Conservation (phyloP, 179 eudicot genomes). For the Silene noctiflora region DNA sequence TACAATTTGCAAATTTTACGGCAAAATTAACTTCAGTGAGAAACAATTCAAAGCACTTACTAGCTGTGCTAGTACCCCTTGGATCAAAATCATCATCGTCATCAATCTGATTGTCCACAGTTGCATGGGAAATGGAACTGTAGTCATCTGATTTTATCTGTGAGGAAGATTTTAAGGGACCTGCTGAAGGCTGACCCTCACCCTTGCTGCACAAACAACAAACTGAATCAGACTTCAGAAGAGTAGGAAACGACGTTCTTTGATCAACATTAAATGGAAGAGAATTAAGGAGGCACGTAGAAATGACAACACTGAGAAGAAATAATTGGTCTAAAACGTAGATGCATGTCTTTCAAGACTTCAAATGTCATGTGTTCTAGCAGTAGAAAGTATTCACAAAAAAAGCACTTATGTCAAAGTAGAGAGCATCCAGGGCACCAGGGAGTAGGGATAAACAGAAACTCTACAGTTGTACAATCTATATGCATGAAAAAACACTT, state of each 20-base stretch:
- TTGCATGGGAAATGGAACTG: constrained; percentile 36
- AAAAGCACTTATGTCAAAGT: not conserved
- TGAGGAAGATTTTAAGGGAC: constrained; percentile 35
- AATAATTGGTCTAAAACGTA: not conserved
- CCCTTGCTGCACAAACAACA: constrained; percentile 50
- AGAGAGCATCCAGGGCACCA: not conserved
- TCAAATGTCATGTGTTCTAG: not conserved
- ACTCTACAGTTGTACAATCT: not conserved
- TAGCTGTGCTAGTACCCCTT: constrained; percentile 59
- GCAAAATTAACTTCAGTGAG: not conserved
- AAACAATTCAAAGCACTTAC: constrained; percentile 43
- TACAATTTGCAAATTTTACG: not conserved
- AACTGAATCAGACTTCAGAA: constrained; percentile 11
- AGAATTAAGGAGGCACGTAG: not conserved
- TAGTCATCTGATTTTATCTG: constrained; percentile 35
- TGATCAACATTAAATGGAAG: not conserved
- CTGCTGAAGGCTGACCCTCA: constrained; percentile 40
- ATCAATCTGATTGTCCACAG: constrained; percentile 36
- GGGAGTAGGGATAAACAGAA: not conserved
- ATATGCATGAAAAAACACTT: not conserved
- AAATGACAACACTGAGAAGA: not conserved
- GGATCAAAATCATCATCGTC: constrained; percentile 95
- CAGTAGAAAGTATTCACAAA: not conserved
- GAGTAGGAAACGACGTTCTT: not conserved
- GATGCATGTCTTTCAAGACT: not conserved